These are phyloP conservation scores for Fusarium tanahbumbuense DNA, from an alignment of 2,329 filamentous ascomycete species.

Conservation along the genomic window DNA sequence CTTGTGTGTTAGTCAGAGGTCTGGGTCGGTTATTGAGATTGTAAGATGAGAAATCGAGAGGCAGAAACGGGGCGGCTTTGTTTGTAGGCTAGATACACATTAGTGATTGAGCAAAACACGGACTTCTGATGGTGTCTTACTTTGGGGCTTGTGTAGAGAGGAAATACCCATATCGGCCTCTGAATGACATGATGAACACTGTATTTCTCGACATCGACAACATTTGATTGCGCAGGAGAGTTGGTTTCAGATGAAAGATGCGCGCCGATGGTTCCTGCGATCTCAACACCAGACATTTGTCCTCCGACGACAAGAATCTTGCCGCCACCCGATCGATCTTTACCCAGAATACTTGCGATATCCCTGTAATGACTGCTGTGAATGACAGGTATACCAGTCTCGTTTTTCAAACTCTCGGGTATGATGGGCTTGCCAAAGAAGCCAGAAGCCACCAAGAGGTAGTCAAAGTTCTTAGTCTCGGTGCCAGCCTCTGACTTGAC, in stretches of 20 bases:
- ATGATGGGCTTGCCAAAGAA: slow-evolving; percentile 75
- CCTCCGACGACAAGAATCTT: slow-evolving; percentile 82
- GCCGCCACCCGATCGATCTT: slow-evolving; percentile 55
- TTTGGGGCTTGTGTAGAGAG: slow-evolving; percentile 65
- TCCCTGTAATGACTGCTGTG: slow-evolving; percentile 77
- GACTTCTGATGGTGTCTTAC: slow-evolving; percentile 47
- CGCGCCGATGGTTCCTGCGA: slow-evolving; percentile 76
- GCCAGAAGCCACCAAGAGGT: slow-evolving; percentile 78
- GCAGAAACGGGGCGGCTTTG: slow-evolving; percentile 72
- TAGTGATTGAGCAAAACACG: not conserved
- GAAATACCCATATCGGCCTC: slow-evolving; percentile 78
- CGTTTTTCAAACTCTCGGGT: slow-evolving; percentile 56
- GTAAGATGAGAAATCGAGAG: slow-evolving; percentile 78
- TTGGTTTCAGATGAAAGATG: slow-evolving; percentile 74
- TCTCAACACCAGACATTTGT: slow-evolving; percentile 85
- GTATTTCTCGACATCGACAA: slow-evolving; percentile 61
- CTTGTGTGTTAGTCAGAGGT: slow-evolving; percentile 71
- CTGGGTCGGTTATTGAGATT: slow-evolving; percentile 72
- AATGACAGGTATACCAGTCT: slow-evolving; percentile 62
- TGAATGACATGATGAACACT: slow-evolving; percentile 76
- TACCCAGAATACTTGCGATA: slow-evolving; percentile 60
- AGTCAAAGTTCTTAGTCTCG: slow-evolving; percentile 71
- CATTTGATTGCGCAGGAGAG: slow-evolving; percentile 58
- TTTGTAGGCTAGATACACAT: slow-evolving; percentile 53
- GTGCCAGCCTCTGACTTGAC: slow-evolving; percentile 51